A percentile compares a stretch with the other conserved stretches of the same genome.
Conservation (phyloP, 495 filamentous ascomycete genomes). For the Xylaria venustula region DNA sequence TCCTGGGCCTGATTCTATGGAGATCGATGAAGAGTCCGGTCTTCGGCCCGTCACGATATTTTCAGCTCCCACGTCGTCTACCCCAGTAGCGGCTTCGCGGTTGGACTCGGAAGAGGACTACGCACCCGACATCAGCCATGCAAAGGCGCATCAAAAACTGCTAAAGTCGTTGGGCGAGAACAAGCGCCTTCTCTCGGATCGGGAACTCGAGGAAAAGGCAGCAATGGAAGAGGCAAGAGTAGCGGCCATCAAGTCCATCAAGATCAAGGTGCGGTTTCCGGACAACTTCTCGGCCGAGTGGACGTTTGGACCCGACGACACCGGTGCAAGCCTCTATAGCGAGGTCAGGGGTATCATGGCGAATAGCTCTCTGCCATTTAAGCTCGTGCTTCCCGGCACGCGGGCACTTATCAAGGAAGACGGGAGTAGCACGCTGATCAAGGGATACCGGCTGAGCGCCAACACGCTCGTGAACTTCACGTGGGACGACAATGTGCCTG, state of each 20-base stretch:
- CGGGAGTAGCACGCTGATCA: constrained; percentile 56
- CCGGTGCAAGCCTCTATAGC: constrained; percentile 62
- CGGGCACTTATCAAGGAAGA: constrained; percentile 35
- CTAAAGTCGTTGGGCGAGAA: constrained; percentile 64
- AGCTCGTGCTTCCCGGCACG: constrained; percentile 41
- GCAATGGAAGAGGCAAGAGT: constrained; percentile 58
- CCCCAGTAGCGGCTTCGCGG: constrained; percentile 69
- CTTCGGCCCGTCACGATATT: constrained; percentile 65
- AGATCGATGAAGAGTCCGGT: constrained; percentile 28
- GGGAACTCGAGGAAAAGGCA: constrained; percentile 60
- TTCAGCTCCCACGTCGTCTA: constrained; percentile 66
- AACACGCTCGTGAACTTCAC: constrained; percentile 72
- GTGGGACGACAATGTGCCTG: constrained; percentile 63
- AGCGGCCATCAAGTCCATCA: constrained; percentile 63
- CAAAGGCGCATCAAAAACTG: constrained; percentile 73
- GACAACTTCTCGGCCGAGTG: constrained; percentile 72
- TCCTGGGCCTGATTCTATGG: constrained; percentile 24
- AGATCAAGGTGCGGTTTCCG: constrained; percentile 82
- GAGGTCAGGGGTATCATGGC: constrained; percentile 59
- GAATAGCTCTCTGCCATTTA: constrained; percentile 46
- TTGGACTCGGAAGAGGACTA: constrained; percentile 71
- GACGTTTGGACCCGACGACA: constrained; percentile 61
- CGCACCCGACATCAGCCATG: constrained; percentile 80
- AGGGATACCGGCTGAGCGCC: constrained; percentile 65
- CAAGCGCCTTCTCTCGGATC: constrained; percentile 66